phyloP scores from a whole-genome alignment of 306 rosid species.

The Quillaja saponaria region DNA sequence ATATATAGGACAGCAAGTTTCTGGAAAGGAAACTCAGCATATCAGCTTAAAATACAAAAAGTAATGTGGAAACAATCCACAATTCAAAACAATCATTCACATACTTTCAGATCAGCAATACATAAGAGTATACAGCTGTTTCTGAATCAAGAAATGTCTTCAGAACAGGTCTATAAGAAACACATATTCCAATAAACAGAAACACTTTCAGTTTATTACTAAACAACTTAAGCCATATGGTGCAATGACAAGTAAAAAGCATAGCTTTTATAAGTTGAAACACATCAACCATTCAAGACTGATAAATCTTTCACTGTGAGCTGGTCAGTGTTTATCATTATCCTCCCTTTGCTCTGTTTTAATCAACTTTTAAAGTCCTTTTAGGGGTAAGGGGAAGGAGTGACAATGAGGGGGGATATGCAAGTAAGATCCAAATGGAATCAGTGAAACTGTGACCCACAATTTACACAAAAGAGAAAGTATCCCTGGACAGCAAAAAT shows the following conservation, averaged over 20 bases:
- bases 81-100: conserved; percentile 4
- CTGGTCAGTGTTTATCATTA: no score
- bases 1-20: conserved; percentile 72
- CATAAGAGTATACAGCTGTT: conserved; percentile 1
- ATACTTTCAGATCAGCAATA: neutral
- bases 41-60: conserved; percentile 27
- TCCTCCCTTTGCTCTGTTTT: no score
- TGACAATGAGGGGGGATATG: no score
- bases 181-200: conserved; percentile 1
- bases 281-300: neutral
- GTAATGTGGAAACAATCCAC: conserved; percentile 12
- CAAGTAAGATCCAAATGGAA: neutral
- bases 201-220: no score
- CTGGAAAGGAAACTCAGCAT: conserved; percentile 47
- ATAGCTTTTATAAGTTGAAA: neutral
- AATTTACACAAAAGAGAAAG: neutral
- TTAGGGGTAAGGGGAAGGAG: no score
- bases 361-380: no score
- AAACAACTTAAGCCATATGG: neutral
- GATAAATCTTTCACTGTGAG: no score
- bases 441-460: neutral
- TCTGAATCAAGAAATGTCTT: neutral
- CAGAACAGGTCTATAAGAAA: neutral
- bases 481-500: no score
- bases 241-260: conserved; percentile 17